These are phyloP conservation scores for Trichoderma parareesei DNA, from an alignment of 495 filamentous ascomycete species.

Conservation along the genomic window DNA sequence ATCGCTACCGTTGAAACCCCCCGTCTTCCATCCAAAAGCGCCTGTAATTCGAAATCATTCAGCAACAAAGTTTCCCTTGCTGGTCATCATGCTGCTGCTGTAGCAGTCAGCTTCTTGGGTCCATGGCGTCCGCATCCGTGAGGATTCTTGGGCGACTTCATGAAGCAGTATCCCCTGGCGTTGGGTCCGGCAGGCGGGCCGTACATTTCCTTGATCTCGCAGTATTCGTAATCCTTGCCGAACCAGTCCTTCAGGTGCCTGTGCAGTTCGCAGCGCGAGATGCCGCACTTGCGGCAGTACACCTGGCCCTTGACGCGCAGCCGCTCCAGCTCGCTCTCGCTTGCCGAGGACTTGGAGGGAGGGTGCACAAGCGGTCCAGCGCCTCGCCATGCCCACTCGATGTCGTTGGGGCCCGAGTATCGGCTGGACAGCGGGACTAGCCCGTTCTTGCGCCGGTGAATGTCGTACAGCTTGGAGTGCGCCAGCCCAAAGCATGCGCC, in stretches of 20 bases:
- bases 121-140: constrained; percentile 41
- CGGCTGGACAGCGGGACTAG: constrained; percentile 39
- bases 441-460: constrained; percentile 42
- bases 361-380: constrained; percentile 28
- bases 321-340: constrained; percentile 24
- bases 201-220: constrained; percentile 42
- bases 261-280: constrained; percentile 45
- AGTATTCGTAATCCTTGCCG: constrained; percentile 40
- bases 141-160: constrained; percentile 39
- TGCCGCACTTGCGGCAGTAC: constrained; percentile 44
- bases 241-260: constrained; percentile 47
- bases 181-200: constrained; percentile 29
- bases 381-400: constrained; percentile 47
- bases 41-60: background rate
- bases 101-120: constrained; percentile 15
- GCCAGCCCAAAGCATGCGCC: constrained; percentile 47
- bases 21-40: background rate
- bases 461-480: constrained; percentile 40
- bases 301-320: constrained; percentile 37
- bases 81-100: background rate
- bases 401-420: constrained; percentile 44
- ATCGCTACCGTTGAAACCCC: background rate
- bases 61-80: background rate
- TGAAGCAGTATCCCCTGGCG: constrained; percentile 36
- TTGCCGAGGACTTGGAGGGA: constrained; percentile 15